Evolutionary conservation across 371 early-diverging fungal species (phyloP), one percentile per base, ranked within the genome.

Genomic region (Furculomyces boomerangus): DNA sequence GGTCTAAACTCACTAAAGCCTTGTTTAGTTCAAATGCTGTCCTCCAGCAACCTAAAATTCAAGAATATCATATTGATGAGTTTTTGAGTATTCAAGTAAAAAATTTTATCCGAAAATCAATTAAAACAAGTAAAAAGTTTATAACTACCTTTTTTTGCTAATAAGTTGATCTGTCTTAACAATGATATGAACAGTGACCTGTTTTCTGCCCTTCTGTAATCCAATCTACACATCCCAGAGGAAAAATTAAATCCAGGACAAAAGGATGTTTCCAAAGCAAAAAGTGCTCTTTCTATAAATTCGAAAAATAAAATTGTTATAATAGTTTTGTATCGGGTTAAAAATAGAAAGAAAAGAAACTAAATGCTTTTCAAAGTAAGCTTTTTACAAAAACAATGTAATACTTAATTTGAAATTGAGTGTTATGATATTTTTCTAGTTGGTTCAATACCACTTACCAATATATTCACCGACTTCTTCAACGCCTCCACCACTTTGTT

Each of bases 21-120:
- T 87, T 93, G 55, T 80, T 77, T 56, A 88, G 79, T 66, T 91
- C 93, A 56, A 90, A 82, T 5, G 86, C 84, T 2, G 92, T 91
- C 37, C 87, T 65, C 93, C 93, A 93, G 67, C 92, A 91, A 5
- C 93, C 43, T 43, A 43, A 43, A 16, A 16, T 20, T n/a, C n/a
- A n/a, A 43, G 22, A 16, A 20, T 13, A 43, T 5, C 10, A 43
- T n/a, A 43, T 43, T 5, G 20, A 20, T 43, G 10, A 20, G 35
- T 35, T 7, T 35, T 10, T 35, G 35, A 18, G 35, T n/a, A n/a
- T 35, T 35, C 35, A 35, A 18, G 35, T 35, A 10, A 35, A 35
- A 35, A 7, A n/a, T n/a, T n/a, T n/a, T 35, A 10, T 35, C 35
- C 7, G 7, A 35, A 35, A 10, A 10, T 18, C 18, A 18, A 35